phyloP scores from a whole-genome alignment of 2,329 filamentous ascomycete genomes.

The Botrytis porri region DNA sequence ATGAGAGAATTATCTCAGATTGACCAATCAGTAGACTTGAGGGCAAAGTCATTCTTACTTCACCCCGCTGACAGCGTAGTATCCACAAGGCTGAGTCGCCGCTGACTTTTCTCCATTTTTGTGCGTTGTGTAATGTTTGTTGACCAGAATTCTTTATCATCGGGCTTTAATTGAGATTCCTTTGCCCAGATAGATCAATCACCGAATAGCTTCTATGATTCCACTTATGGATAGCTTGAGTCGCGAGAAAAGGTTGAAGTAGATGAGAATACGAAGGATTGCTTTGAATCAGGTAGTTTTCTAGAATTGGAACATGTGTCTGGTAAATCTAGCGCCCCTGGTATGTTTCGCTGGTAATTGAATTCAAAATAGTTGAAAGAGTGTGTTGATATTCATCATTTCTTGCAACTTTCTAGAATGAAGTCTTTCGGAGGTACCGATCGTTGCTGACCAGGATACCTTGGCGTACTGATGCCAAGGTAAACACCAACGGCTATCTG shows the following conservation, averaged over 20 bases:
- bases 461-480: neutral
- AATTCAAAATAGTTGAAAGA: neutral
- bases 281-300: neutral
- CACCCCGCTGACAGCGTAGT: neutral
- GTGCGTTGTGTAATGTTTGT: neutral
- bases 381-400: no score
- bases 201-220: neutral
- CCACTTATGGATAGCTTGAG: neutral
- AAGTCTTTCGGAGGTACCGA: neutral
- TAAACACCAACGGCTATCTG: neutral
- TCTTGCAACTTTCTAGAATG: neutral
- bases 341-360: fast-evolving
- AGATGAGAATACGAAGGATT: neutral
- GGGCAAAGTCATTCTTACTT: neutral
- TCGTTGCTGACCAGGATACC: neutral
- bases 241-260: neutral
- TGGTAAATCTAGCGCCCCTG: neutral
- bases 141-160: neutral
- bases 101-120: neutral
- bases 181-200: neutral
- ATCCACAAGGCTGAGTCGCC: neutral
- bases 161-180: neutral
- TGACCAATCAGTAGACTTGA: neutral
- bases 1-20: neutral
- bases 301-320: neutral